These are phyloP conservation scores for Sugiyamaella valdiviana DNA, from an alignment of 805 yeast species.

Conservation along the genomic window DNA sequence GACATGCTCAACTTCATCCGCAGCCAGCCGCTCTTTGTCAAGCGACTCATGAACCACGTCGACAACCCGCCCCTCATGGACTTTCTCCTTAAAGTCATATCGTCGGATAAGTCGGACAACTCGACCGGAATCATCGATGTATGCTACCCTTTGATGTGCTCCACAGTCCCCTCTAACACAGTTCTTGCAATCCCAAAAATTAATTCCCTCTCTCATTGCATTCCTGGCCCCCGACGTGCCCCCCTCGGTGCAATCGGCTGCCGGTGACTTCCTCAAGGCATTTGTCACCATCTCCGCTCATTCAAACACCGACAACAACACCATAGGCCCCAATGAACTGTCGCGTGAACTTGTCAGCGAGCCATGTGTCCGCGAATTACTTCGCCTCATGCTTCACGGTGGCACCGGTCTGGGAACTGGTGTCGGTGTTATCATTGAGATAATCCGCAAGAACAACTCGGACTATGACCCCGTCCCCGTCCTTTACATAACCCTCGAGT, in stretches of 20 bases:
- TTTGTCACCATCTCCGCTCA: slow-evolving; percentile 91
- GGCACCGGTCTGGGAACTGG: slow-evolving; percentile 90
- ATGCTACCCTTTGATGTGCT: no score
- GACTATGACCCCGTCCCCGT: slow-evolving; percentile 92
- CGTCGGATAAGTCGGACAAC: slow-evolving; percentile 84
- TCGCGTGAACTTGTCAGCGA: slow-evolving; percentile 85
- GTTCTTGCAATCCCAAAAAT: slow-evolving; percentile 59
- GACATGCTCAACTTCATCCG: slow-evolving; percentile 68
- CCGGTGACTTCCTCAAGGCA: slow-evolving; percentile 92
- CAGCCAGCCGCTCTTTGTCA: slow-evolving; percentile 63
- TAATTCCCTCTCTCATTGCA: slow-evolving; percentile 67
- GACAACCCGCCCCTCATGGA: slow-evolving; percentile 95
- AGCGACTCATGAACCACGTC: slow-evolving; percentile 73
- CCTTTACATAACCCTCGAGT: slow-evolving; percentile 68
- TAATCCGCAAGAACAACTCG: slow-evolving; percentile 90
- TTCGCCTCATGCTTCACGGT: slow-evolving; percentile 63
- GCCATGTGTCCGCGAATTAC: slow-evolving; percentile 57
- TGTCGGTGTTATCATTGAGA: slow-evolving; percentile 89
- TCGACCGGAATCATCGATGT: slow-evolving; percentile 87
- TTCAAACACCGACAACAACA: slow-evolving; percentile 79
- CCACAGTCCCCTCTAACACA: no score
- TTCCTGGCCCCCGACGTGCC: slow-evolving; percentile 62
- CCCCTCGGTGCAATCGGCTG: slow-evolving; percentile 80
- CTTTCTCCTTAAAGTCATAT: slow-evolving; percentile 77
- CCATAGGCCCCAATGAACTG: slow-evolving; percentile 92